Percentiles rank a stretch among this genome's conserved stretches.
Evolutionary conservation across 805 yeast species (phyloP).

Genomic region (Phaffomyces antillensis): DNA sequence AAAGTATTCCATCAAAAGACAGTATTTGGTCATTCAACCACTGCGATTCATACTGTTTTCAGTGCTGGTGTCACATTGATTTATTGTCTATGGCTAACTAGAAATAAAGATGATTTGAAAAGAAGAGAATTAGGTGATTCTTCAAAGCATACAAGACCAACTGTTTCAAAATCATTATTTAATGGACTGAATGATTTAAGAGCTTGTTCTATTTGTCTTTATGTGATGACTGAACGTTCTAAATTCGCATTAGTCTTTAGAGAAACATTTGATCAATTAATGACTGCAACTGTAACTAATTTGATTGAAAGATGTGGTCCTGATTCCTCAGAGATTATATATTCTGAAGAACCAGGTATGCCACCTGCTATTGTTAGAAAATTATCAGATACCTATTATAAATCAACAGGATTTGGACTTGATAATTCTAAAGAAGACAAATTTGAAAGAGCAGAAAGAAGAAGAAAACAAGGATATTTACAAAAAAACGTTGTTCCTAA

Average conservation of each 20-base stretch:
- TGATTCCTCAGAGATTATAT: slow-evolving; percentile 50
- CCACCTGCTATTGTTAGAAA: slow-evolving; percentile 53
- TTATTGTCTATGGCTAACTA: slow-evolving; percentile 59
- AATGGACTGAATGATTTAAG: slow-evolving; percentile 55
- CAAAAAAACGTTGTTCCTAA: slow-evolving; percentile 48
- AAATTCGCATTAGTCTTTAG: slow-evolving; percentile 54
- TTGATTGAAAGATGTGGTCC: slow-evolving; percentile 58
- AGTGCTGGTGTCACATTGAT: slow-evolving; percentile 64
- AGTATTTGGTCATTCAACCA: slow-evolving; percentile 54
- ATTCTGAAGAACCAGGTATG: slow-evolving; percentile 41
- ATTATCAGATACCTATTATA: slow-evolving; percentile 21
- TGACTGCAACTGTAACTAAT: slow-evolving; percentile 58
- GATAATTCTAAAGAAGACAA: slow-evolving; percentile 31
- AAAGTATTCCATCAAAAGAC: slow-evolving; percentile 59
- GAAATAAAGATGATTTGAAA: slow-evolving; percentile 53
- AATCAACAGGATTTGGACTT: slow-evolving; percentile 14
- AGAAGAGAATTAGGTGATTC: slow-evolving; percentile 48
- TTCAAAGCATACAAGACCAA: slow-evolving; percentile 54
- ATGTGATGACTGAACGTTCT: slow-evolving; percentile 61
- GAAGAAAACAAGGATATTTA: slow-evolving; percentile 41
- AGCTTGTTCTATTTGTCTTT: slow-evolving; percentile 57
- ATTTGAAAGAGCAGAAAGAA: slow-evolving; percentile 41
- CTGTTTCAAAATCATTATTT: slow-evolving; percentile 45
- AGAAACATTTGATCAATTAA: slow-evolving; percentile 60
- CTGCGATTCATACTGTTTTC: slow-evolving; percentile 60